phyloP scores from a whole-genome alignment of 164 flowering plant species.

The Magnolia kwangsiensis region DNA sequence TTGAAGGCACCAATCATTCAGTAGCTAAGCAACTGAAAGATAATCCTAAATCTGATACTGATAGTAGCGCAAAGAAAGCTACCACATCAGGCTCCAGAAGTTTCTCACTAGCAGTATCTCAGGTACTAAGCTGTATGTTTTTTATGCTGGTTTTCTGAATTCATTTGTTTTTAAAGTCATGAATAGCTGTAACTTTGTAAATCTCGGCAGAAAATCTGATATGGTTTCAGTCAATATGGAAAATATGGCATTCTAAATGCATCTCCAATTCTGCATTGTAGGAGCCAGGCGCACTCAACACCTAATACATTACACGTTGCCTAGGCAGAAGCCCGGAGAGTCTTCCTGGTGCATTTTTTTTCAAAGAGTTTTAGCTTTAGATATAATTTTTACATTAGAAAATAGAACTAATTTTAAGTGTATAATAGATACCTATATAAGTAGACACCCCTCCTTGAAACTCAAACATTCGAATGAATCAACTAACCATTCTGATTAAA shows the following conservation, averaged over 20 bases:
- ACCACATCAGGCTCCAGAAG: conserved; percentile 28
- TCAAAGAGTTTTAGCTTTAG: too few species aligned
- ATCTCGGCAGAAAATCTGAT: not conserved
- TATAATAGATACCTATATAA: too few species aligned
- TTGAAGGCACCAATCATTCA: conserved; percentile 19
- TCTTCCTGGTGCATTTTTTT: too few species aligned
- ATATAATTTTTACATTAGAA: too few species aligned
- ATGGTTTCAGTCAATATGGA: not conserved
- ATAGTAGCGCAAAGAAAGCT: conserved; percentile 22
- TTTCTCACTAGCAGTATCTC: conserved; percentile 48
- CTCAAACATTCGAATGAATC: too few species aligned
- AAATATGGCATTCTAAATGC: not conserved
- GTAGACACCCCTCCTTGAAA: too few species aligned
- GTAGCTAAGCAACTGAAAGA: conserved; percentile 10
- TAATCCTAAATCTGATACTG: conserved; percentile 20
- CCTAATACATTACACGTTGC: too few species aligned
- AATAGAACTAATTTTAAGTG: too few species aligned
- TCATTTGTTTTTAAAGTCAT: not conserved
- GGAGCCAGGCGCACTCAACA: too few species aligned
- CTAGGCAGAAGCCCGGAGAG: too few species aligned
- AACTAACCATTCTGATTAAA: too few species aligned
- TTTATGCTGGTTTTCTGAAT: not conserved
- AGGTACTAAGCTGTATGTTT: conserved; percentile 41
- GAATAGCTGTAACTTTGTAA: not conserved
- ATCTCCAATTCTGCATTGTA: too few species aligned